These are phyloP conservation scores for Biscutella laevigata DNA, from an alignment of 441 rosid species.

Conservation along the genomic window DNA sequence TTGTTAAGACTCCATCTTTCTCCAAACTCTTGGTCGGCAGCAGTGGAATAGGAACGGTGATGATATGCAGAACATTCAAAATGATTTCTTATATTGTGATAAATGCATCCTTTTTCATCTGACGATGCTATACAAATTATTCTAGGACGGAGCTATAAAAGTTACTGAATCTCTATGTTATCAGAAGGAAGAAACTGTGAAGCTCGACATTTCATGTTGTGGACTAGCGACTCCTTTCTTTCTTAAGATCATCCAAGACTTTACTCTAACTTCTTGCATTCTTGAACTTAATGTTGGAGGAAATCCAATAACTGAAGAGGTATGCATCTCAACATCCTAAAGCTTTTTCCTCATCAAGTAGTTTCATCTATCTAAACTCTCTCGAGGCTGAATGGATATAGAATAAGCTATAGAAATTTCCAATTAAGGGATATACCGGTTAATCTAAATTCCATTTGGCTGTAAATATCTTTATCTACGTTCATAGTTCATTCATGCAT, in stretches of 20 bases:
- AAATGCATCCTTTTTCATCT: background rate
- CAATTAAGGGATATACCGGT: background rate
- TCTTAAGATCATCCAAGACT: slow-evolving; percentile 31
- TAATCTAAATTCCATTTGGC: background rate
- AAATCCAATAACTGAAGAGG: slow-evolving; percentile 65
- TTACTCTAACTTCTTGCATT: slow-evolving; percentile 38
- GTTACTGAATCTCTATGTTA: slow-evolving; percentile 50
- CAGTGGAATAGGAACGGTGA: slow-evolving; percentile 77
- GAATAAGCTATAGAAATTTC: background rate
- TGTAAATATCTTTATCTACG: background rate
- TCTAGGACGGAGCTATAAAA: slow-evolving; percentile 68
- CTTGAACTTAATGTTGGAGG: slow-evolving; percentile 74
- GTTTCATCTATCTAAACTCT: background rate
- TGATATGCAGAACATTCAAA: slow-evolving; percentile 10
- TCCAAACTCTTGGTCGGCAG: slow-evolving; percentile 72
- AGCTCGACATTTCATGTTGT: slow-evolving; percentile 74
- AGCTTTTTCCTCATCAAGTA: background rate
- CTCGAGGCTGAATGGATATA: background rate
- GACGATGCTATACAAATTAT: slow-evolving; percentile 8
- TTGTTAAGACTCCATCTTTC: slow-evolving; percentile 54
- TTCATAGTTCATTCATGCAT: no score
- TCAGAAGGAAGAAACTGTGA: slow-evolving; percentile 51
- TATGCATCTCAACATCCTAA: slow-evolving; percentile 24
- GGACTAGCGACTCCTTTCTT: slow-evolving; percentile 44
- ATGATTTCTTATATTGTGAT: background rate